A percentile compares a stretch with the other conserved stretches of the same genome.
Evolutionary conservation across 129 eudicot genomes (phyloP).

Genomic region (Heracleum sosnowskyi): DNA sequence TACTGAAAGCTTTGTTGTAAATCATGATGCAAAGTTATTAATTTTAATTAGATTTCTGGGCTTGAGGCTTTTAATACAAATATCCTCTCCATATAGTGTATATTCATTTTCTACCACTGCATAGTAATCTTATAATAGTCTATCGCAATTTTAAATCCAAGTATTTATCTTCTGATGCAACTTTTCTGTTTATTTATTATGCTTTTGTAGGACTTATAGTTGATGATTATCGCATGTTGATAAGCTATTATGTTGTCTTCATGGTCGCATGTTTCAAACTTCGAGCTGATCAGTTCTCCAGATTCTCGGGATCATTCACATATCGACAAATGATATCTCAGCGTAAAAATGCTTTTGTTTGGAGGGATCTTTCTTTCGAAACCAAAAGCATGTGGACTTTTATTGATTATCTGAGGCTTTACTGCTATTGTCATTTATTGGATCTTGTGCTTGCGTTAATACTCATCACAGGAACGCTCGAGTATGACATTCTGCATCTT

Average conservation of each 20-base stretch:
- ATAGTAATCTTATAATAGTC: not conserved
- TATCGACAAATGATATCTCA: conserved; percentile 86
- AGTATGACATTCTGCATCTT: conserved; percentile 89
- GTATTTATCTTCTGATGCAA: conserved; percentile 3
- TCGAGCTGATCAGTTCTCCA: conserved; percentile 75
- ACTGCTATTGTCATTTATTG: conserved; percentile 94
- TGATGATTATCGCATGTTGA: conserved; percentile 90
- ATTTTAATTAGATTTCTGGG: not conserved
- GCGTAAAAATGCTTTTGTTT: conserved; percentile 79
- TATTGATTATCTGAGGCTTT: conserved; percentile 84
- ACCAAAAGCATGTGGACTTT: conserved; percentile 98
- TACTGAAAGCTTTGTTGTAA: not conserved
- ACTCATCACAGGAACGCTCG: conserved; percentile 87
- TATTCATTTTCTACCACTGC: not conserved
- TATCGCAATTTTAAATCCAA: not conserved
- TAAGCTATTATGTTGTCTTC: conserved; percentile 78
- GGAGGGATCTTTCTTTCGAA: conserved; percentile 95
- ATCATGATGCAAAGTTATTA: not conserved
- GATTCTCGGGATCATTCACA: conserved; percentile 72
- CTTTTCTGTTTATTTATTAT: not conserved
- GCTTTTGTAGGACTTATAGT: conserved; percentile 63
- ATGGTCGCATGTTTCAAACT: conserved; percentile 84
- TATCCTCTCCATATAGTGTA: not conserved
- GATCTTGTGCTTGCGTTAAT: conserved; percentile 92
- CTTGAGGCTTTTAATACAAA: not conserved